Conservation (phyloP, 768 basidiomycete species). For the Russula earlei region DNA sequence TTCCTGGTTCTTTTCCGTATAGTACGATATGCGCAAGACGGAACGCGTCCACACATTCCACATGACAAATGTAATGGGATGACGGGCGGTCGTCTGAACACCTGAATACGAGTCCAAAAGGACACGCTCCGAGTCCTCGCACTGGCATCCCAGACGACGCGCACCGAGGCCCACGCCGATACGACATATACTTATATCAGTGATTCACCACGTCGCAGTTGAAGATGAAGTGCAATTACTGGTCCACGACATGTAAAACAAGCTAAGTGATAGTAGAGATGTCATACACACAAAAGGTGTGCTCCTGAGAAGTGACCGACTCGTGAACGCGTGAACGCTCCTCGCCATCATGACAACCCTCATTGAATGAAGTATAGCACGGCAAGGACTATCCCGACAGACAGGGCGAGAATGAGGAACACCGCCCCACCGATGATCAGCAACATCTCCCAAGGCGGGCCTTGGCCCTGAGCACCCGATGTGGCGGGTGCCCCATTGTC, state of each 20-base stretch:
- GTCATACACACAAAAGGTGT: neutral
- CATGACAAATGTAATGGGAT: too few relatives aligned
- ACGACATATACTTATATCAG: too few relatives aligned
- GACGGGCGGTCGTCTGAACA: too few relatives aligned
- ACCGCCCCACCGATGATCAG: slow-evolving; percentile 18
- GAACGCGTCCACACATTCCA: too few relatives aligned
- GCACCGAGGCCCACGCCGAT: neutral
- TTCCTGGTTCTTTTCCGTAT: neutral
- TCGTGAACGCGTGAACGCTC: neutral
- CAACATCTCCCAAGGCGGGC: slow-evolving; percentile 24
- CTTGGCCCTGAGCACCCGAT: neutral
- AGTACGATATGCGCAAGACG: neutral
- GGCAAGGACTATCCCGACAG: slow-evolving; percentile 15
- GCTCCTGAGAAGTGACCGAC: neutral
- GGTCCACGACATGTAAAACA: neutral
- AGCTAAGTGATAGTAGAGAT: slow-evolving; percentile 1
- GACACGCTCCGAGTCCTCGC: too few relatives aligned
- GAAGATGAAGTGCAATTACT: neutral
- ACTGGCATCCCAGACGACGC: too few relatives aligned
- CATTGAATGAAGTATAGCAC: slow-evolving; percentile 14
- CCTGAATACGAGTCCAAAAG: too few relatives aligned
- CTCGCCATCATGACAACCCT: neutral
- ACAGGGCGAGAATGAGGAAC: slow-evolving; percentile 16
- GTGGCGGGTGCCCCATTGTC: neutral
- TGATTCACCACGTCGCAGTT: too few relatives aligned